Base-by-base conservation (phyloP, 805 yeast species). In the Ascoidea rubescens region DNA sequence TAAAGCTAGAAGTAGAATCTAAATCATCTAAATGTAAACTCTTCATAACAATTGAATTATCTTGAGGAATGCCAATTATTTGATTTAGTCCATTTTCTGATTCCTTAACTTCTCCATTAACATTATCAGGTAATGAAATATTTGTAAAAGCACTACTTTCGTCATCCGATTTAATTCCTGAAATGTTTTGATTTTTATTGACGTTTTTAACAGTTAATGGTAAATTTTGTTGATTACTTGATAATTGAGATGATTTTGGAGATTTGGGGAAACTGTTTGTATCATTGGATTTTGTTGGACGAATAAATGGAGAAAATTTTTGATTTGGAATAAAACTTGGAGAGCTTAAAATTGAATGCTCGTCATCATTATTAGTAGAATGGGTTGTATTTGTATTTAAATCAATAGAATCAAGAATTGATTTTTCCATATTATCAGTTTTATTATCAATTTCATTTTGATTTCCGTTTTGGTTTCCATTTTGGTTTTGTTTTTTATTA, bases 101-200 rank as follows among this genome's bases (percentile, higher is more conserved):
- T 37, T 52, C 54, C 31, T 55, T 51, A 37, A 45, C 50, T 4
- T 51, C 57, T 10, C 43, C 43, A 10, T 37, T 14, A 7, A 52
- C 51, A 16, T 54, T 51, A n/a, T 53, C 50, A 30, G 54, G 54
- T 4, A 49, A 45, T 5, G 53, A 56, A 45, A 55, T 53, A 47
- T 55, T 53, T 5, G 56, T 55, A 33, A 55, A 55, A 14, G 52
- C 56, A 45, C 56, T 54, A 33, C 58, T 55, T 48, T 54, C 56
- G n/a, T 56, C 52, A n/a, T 52, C 50, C 7, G 56, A 54, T 46
- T 55, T 50, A 8, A 51, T 49, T 10, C 43, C 14, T 37, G 8
- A 14, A 37, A 37, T 37, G 28, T 21, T 21, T 21, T 21, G 28
- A 3, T 21, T 21, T 21, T 21, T 21, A 21, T 21, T 21, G 28